Evolutionary conservation across 495 filamentous ascomycete genomes (phyloP).

Genomic region (Cairneyella variabilis): DNA sequence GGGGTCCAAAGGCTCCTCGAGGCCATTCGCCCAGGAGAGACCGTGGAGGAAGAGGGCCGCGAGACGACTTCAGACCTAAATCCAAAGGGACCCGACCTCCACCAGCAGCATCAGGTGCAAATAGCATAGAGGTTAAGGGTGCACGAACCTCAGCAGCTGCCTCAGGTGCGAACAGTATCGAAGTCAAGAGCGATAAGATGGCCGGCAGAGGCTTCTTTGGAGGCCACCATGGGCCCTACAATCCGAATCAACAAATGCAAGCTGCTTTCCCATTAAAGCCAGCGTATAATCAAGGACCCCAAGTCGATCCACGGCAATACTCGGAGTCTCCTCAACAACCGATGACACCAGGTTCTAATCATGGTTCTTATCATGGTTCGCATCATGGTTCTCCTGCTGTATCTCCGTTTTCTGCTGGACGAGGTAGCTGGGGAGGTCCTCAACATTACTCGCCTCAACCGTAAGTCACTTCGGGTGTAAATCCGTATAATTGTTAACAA

Average conservation of each 20-base stretch:
- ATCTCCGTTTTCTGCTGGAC: conserved; percentile 57
- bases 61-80: conserved; percentile 21
- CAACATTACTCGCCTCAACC: conserved; percentile 55
- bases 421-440: conserved; percentile 51
- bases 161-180: conserved; percentile 30
- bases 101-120: conserved; percentile 19
- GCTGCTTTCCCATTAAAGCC: conserved; percentile 31
- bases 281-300: conserved; percentile 28
- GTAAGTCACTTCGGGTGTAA: conserved; percentile 10
- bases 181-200: conserved; percentile 34
- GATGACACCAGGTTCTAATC: conserved; percentile 39
- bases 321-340: conserved; percentile 55
- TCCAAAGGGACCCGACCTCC: conserved; percentile 4
- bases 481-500: conserved; percentile 23
- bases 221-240: conserved; percentile 32
- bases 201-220: conserved; percentile 31
- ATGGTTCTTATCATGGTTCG: too few relatives aligned
- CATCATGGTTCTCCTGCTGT: conserved; percentile 64
- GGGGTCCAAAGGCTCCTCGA: conserved; percentile 3
- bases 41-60: conserved; percentile 9
- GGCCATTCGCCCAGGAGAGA: conserved; percentile 19
- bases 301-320: conserved; percentile 43
- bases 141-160: conserved; percentile 11
- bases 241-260: conserved; percentile 34
- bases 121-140: conserved; percentile 22